Conservation (phyloP, 2,329 filamentous ascomycete species). For the Pestalotiopsis fici region DNA sequence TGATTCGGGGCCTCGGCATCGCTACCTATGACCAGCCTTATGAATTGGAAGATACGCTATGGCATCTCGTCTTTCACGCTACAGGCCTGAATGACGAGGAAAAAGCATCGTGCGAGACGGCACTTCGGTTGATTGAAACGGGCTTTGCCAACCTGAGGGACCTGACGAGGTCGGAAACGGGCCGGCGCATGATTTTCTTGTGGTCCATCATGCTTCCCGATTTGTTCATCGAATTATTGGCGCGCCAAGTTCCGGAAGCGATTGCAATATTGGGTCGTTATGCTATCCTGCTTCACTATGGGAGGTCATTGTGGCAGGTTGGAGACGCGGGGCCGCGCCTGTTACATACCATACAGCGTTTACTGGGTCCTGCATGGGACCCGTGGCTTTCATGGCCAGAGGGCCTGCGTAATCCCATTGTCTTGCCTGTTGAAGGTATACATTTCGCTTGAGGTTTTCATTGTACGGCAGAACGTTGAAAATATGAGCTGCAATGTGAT, state of each 20-base stretch:
- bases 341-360: background rate
- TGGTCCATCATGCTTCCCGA: slow-evolving; percentile 25
- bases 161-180: background rate
- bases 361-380: background rate
- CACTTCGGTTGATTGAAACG: background rate
- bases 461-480: too few relatives aligned
- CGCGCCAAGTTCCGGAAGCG: slow-evolving; percentile 20
- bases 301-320: slow-evolving; percentile 26
- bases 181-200: slow-evolving; percentile 22
- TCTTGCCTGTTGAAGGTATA: background rate
- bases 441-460: too few relatives aligned
- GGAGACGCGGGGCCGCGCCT: slow-evolving; percentile 6
- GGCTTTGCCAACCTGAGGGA: background rate
- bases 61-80: background rate
- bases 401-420: background rate
- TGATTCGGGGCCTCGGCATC: background rate
- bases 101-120: background rate
- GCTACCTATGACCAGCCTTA: background rate
- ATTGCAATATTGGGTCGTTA: slow-evolving; percentile 27
- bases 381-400: background rate
- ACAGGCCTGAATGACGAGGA: background rate
- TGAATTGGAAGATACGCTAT: background rate
- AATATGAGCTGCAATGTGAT: too few relatives aligned
- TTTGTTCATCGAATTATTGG: slow-evolving; percentile 24
- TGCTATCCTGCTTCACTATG: slow-evolving; percentile 26